Conservation (phyloP, 2,329 filamentous ascomycete species). For the Stemphylium vesicarium region DNA sequence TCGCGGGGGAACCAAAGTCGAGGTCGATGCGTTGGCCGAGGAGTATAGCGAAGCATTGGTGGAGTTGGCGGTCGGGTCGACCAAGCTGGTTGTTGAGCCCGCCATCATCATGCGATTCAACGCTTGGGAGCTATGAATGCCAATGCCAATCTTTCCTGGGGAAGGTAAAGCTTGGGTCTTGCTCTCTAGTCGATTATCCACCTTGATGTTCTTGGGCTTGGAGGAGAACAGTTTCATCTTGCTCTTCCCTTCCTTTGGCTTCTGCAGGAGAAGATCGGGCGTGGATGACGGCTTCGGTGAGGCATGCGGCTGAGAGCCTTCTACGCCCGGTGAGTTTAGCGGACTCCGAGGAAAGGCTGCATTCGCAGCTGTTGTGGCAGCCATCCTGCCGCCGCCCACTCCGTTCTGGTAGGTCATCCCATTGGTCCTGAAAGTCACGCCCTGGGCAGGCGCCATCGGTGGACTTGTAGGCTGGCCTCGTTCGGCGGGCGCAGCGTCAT, state of each 20-base stretch:
- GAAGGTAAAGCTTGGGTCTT: constrained; percentile 74
- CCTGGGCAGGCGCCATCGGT: constrained; percentile 58
- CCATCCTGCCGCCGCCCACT: constrained; percentile 64
- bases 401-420: constrained; percentile 65
- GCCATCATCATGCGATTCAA: constrained; percentile 67
- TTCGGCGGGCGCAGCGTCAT: constrained; percentile 34
- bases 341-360: constrained; percentile 73
- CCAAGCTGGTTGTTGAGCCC: constrained; percentile 73
- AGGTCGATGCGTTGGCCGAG: constrained; percentile 76
- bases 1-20: constrained; percentile 70
- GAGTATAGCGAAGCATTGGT: constrained; percentile 70
- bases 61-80: constrained; percentile 63
- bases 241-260: constrained; percentile 69
- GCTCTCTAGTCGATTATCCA: constrained; percentile 64
- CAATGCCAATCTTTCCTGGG: constrained; percentile 68
- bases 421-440: constrained; percentile 50
- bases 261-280: constrained; percentile 57
- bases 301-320: constrained; percentile 33
- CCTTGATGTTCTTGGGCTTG: constrained; percentile 75
- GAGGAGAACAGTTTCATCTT: constrained; percentile 81
- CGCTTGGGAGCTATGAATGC: constrained; percentile 67
- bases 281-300: constrained; percentile 42
- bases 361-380: constrained; percentile 75
- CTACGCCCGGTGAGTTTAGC: constrained; percentile 51
- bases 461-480: constrained; percentile 58